Percentiles rank a stretch among this genome's conserved stretches.
Conservation (phyloP, 1,139 yeast species). For the Schizosaccharomyces versatilis region DNA sequence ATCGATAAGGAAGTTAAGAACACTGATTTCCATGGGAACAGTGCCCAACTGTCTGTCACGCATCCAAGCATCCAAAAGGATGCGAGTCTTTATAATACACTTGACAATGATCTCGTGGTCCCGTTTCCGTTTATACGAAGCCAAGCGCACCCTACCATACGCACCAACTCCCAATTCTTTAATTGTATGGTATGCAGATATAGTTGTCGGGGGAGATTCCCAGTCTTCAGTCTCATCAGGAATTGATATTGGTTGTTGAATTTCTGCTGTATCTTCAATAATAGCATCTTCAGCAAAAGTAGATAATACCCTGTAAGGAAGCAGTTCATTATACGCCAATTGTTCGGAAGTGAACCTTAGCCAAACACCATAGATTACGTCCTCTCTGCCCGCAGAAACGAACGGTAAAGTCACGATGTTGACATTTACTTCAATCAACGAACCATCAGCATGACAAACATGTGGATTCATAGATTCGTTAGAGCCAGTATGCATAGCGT, state of each 20-base stretch:
- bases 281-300: background rate
- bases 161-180: slow-evolving; percentile 91
- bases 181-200: slow-evolving; percentile 45
- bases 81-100: slow-evolving; percentile 75
- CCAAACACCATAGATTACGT: slow-evolving; percentile 1
- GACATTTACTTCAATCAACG: background rate
- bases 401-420: background rate
- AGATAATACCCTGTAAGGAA: background rate
- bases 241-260: background rate
- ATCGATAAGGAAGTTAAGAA: slow-evolving; percentile 44
- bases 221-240: background rate
- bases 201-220: slow-evolving; percentile 29
- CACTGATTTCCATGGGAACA: slow-evolving; percentile 82
- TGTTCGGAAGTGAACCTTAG: background rate
- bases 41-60: slow-evolving; percentile 78
- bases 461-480: slow-evolving; percentile 3
- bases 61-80: slow-evolving; percentile 91
- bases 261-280: background rate
- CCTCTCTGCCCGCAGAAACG: background rate
- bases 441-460: background rate
- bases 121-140: slow-evolving; percentile 41
- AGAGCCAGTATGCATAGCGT: background rate
- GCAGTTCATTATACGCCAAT: background rate
- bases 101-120: slow-evolving; percentile 54
- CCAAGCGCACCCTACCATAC: slow-evolving; percentile 75